Percentiles rank a stretch among this genome's conserved stretches.
phyloP scores from a whole-genome alignment of 2,329 filamentous ascomycete species.

The Cladosporium halotolerans region DNA sequence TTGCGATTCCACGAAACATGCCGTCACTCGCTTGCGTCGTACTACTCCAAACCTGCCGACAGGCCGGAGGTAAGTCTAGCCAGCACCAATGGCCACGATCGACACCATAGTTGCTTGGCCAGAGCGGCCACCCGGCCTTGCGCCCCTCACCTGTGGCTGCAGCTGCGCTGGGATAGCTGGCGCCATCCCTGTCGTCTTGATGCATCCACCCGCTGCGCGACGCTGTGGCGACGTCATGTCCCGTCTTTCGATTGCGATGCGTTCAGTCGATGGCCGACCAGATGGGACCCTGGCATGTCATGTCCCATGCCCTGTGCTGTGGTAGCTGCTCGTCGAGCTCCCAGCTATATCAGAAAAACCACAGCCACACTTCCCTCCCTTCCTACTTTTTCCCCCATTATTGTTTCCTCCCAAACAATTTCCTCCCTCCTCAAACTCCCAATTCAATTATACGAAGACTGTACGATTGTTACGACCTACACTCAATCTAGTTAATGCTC shows the following conservation, averaged over 20 bases:
- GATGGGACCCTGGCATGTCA: slow-evolving; percentile 6
- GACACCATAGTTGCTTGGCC: slow-evolving; percentile 1
- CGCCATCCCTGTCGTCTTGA: neutral
- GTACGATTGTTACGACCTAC: slow-evolving; percentile 21
- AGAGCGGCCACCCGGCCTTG: neutral
- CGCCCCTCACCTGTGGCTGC: no score
- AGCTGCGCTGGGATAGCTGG: no score
- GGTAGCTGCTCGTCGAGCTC: neutral
- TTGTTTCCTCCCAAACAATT: slow-evolving; percentile 15
- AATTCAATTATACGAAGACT: slow-evolving; percentile 2
- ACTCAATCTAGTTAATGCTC: slow-evolving; percentile 12
- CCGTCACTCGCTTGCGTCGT: slow-evolving; percentile 9
- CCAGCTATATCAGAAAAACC: slow-evolving; percentile 12
- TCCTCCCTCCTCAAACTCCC: slow-evolving; percentile 11
- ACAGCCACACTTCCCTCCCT: slow-evolving; percentile 4
- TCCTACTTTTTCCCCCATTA: slow-evolving; percentile 7
- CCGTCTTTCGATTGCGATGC: slow-evolving; percentile 7
- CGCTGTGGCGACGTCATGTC: slow-evolving; percentile 5
- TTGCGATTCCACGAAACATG: slow-evolving; percentile 1
- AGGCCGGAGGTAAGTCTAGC: slow-evolving; percentile 2
- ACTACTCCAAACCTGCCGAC: slow-evolving; percentile 11
- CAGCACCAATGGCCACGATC: slow-evolving; percentile 1
- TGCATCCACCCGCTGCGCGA: neutral
- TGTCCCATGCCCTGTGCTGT: slow-evolving; percentile 9
- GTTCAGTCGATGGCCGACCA: slow-evolving; percentile 4